Base-by-base conservation (phyloP, 164 flowering plant genomes). In the Macadamia integrifolia region DNA sequence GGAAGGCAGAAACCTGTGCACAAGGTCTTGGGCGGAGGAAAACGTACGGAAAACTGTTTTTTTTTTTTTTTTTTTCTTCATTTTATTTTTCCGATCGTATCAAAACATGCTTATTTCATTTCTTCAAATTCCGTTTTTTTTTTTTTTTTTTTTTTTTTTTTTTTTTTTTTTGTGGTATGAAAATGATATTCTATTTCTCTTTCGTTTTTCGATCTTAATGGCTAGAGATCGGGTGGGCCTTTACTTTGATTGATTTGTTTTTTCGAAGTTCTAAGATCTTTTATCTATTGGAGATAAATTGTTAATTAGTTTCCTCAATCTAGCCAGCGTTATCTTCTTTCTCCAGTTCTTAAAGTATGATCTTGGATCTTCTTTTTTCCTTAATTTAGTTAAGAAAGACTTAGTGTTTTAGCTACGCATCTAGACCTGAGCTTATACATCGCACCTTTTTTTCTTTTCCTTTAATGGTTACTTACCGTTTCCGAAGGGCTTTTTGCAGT, bases 1-100 rank as follows among this genome's bases (percentile, higher is more conserved):
- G 97, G 97, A 0, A 78, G 97, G 68, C 83, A 88, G 77, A 81
- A 76, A 74, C 89, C 97, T 29, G 85, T 90, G 40, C 97, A 90
- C 77, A 69, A 84, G 72, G 86, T 86, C 60, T 76, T 90, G 13
- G 97, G 97, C 32, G 92, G 92, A 15, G 97, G 97, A 60, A 90
- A 86, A 73, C 86, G 93, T 90, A 86, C 12, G 85, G 2, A 18
- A 14, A 9, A 17, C 55, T 7, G 1, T 52, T 13, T 1, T 17
- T 52, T 13, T 52, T 17, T 13, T 52, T 13, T 52, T 46, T 7
- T 3, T 46, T 3, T 46, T 1, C 1, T 46, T 46, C 1, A 1
- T 3, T 46, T 7, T 52, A 52, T 52, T 17, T 3, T 50, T 2
- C 56, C 14, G 18, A 17, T 52, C 56, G 1, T 52, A 17, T n/a